A percentile compares a stretch with the other conserved stretches of the same genome.
These are phyloP conservation scores for Fragaria iinumae DNA, from an alignment of 306 rosid genomes.

Conservation along the genomic window DNA sequence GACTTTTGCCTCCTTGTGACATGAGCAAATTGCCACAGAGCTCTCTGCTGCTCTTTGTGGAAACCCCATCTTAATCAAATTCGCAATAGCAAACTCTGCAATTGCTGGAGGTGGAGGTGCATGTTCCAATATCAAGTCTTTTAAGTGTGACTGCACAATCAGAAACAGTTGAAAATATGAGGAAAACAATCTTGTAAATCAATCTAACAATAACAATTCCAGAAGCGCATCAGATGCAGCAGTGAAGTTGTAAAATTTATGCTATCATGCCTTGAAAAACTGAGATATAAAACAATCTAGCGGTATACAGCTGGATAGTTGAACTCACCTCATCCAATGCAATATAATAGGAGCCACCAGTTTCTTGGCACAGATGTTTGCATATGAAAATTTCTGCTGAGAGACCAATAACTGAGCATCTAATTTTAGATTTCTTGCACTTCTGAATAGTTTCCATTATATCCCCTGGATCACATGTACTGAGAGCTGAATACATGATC, in stretches of 20 bases:
- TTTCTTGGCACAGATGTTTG: conserved; percentile 91
- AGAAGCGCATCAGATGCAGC: background rate
- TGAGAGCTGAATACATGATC: conserved; percentile 81
- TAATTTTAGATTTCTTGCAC: conserved; percentile 80
- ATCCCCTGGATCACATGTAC: conserved; percentile 96
- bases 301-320: background rate
- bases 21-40: conserved; percentile 83
- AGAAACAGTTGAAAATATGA: conserved; percentile 15
- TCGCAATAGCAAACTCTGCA: conserved; percentile 89
- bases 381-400: conserved; percentile 92
- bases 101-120: conserved; percentile 99
- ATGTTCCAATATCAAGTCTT: conserved; percentile 85
- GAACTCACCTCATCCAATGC: conserved; percentile 88
- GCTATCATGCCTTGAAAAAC: background rate
- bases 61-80: conserved; percentile 94
- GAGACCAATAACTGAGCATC: conserved; percentile 97
- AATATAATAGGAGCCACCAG: conserved; percentile 78
- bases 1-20: conserved; percentile 86
- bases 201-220: background rate
- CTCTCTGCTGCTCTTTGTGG: conserved; percentile 98
- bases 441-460: conserved; percentile 90
- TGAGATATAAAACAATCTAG: conserved; percentile 8
- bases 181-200: background rate
- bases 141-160: conserved; percentile 66
- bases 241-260: background rate